phyloP scores from a whole-genome alignment of 148 eudicot genomes.

The Polygonum aviculare region DNA sequence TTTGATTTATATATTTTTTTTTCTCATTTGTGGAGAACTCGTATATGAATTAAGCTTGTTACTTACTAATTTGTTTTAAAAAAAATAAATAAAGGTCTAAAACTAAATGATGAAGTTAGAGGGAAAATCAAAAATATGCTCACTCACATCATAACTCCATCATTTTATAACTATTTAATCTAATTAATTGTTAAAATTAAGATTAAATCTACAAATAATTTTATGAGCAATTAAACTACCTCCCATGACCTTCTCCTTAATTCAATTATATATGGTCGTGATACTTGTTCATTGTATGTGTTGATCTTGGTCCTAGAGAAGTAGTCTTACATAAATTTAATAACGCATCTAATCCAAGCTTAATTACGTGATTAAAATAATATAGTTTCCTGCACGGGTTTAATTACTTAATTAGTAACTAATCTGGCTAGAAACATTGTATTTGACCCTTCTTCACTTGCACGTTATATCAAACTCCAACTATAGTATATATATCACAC shows the following conservation, averaged over 20 bases:
- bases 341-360: neutral
- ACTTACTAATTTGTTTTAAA: too few species aligned
- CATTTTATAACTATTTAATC: neutral
- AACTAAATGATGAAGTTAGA: neutral
- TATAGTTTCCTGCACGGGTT: neutral
- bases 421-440: constrained; percentile 4
- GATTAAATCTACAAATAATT: neutral
- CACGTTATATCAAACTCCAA: constrained; percentile 3
- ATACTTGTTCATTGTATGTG: constrained; percentile 5
- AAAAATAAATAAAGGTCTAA: neutral
- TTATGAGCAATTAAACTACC: neutral
- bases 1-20: too few species aligned
- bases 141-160: too few species aligned
- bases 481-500: constrained; percentile 4
- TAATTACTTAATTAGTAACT: constrained; percentile 1
- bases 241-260: neutral
- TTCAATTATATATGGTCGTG: neutral
- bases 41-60: too few species aligned
- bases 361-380: neutral
- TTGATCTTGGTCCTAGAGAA: constrained; percentile 4
- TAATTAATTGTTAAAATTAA: neutral
- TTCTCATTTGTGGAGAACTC: too few species aligned
- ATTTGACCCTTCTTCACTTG: neutral
- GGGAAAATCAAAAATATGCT: too few species aligned
- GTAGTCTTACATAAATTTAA: neutral